Evolutionary conservation across 1,284 basidiomycete species (phyloP).

Genomic region (Apiotrichum sp.): DNA sequence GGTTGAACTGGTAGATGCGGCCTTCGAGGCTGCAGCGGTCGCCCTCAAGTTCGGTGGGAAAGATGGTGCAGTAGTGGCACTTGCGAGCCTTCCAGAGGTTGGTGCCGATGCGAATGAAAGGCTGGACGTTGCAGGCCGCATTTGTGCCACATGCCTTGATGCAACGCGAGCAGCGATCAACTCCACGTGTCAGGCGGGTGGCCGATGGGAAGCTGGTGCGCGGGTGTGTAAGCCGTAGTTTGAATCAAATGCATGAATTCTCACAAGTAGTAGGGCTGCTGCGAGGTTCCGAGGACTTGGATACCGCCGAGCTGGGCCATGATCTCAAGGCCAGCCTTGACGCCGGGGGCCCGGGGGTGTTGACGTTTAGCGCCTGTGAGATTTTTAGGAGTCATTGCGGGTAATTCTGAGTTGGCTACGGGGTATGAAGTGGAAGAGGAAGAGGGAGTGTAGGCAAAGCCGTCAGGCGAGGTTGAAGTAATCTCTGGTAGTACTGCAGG

Average conservation of each 20-base stretch:
- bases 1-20: slow-evolving; percentile 1
- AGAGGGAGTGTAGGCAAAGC: not conserved
- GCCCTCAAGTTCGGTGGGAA: slow-evolving; percentile 4
- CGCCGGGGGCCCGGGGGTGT: slow-evolving; percentile 1
- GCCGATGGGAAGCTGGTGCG: slow-evolving; percentile 5
- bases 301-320: slow-evolving; percentile 13
- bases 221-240: not conserved
- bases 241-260: not conserved
- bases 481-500: not conserved
- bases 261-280: slow-evolving; percentile 10
- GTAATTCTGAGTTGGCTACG: not conserved
- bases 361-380: slow-evolving; percentile 3
- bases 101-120: not conserved
- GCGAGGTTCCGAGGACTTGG: slow-evolving; percentile 5
- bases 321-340: slow-evolving; percentile 10
- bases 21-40: slow-evolving; percentile 10
- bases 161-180: slow-evolving; percentile 11
- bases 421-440: not conserved
- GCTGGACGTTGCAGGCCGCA: slow-evolving; percentile 10
- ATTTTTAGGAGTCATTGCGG: slow-evolving; percentile 3
- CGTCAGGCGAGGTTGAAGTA: not conserved
- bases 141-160: slow-evolving; percentile 1
- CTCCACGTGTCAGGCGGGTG: slow-evolving; percentile 1
- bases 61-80: slow-evolving; percentile 10
- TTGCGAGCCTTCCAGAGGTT: slow-evolving; percentile 6